Conservation (phyloP, 2,329 filamentous ascomycete genomes). For the Cucurbitaria berberidis region DNA sequence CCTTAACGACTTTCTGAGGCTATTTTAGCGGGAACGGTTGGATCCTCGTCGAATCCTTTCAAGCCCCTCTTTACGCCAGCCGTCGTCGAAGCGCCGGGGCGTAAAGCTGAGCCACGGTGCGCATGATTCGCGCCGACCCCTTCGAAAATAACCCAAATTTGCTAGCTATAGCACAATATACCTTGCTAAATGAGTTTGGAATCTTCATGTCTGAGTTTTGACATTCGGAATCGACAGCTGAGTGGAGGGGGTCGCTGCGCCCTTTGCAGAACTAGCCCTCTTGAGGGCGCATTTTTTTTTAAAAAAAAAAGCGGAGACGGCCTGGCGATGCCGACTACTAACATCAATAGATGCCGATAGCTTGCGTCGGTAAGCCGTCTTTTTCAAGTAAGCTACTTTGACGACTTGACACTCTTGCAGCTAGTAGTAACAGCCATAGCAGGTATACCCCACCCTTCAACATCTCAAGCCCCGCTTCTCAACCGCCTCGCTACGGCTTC, state of each 20-base stretch:
- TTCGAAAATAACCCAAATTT: neutral
- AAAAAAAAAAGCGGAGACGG: neutral
- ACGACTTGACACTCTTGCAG: neutral
- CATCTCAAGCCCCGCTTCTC: slow-evolving; percentile 3
- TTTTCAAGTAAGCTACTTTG: slow-evolving; percentile 2
- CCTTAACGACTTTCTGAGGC: slow-evolving; percentile 5
- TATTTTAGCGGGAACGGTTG: slow-evolving; percentile 19
- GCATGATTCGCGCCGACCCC: neutral
- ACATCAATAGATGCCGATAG: slow-evolving; percentile 6
- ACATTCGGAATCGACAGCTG: neutral
- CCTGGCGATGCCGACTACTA: slow-evolving; percentile 7
- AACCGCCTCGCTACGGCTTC: slow-evolving; percentile 5
- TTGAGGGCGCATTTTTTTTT: neutral
- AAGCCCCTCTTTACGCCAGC: slow-evolving; percentile 9
- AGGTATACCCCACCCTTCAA: slow-evolving; percentile 5
- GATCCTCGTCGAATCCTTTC: slow-evolving; percentile 13
- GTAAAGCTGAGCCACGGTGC: slow-evolving; percentile 6
- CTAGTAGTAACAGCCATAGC: neutral
- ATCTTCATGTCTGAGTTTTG: neutral
- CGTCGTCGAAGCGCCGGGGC: slow-evolving; percentile 14
- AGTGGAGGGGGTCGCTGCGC: neutral
- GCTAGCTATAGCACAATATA: neutral
- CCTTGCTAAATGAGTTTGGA: neutral
- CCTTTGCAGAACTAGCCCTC: neutral
- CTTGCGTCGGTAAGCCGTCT: slow-evolving; percentile 9